These are phyloP conservation scores for Ampelomyces quisqualis DNA, from an alignment of 2,329 filamentous ascomycete species.

Conservation along the genomic window DNA sequence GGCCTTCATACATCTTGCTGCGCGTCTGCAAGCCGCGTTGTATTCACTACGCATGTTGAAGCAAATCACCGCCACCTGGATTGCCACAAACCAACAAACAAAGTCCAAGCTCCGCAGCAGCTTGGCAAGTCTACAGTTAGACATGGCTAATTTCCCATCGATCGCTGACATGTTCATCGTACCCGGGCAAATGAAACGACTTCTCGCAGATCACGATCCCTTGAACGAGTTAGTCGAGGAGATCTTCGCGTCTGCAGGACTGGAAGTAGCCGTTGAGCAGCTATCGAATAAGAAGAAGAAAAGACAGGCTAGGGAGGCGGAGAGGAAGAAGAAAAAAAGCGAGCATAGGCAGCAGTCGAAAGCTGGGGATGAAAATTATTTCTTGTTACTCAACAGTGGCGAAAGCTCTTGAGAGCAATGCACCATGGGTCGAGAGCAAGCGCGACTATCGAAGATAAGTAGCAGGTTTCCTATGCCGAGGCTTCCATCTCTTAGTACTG, in stretches of 20 bases:
- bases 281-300: slow-evolving; percentile 27
- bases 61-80: slow-evolving; percentile 38
- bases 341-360: slow-evolving; percentile 15
- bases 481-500: too few species aligned
- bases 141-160: slow-evolving; percentile 25
- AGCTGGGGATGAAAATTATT: slow-evolving; percentile 1
- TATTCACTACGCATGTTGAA: slow-evolving; percentile 48
- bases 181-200: slow-evolving; percentile 22
- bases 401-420: background rate
- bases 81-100: slow-evolving; percentile 8
- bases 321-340: slow-evolving; percentile 29
- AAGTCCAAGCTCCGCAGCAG: slow-evolving; percentile 1
- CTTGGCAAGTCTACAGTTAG: slow-evolving; percentile 11
- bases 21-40: slow-evolving; percentile 45
- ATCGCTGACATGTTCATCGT: slow-evolving; percentile 29
- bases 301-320: slow-evolving; percentile 27
- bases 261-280: slow-evolving; percentile 19
- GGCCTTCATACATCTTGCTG: slow-evolving; percentile 44
- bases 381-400: background rate
- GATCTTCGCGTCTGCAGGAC: slow-evolving; percentile 29
- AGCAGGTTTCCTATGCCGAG: too few species aligned
- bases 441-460: too few species aligned
- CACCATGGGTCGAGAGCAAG: too few species aligned
- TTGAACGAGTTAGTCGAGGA: slow-evolving; percentile 26
- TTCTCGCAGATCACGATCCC: slow-evolving; percentile 16